Base-by-base conservation (phyloP, 2,329 filamentous ascomycete genomes). In the Penicillium hordei region DNA sequence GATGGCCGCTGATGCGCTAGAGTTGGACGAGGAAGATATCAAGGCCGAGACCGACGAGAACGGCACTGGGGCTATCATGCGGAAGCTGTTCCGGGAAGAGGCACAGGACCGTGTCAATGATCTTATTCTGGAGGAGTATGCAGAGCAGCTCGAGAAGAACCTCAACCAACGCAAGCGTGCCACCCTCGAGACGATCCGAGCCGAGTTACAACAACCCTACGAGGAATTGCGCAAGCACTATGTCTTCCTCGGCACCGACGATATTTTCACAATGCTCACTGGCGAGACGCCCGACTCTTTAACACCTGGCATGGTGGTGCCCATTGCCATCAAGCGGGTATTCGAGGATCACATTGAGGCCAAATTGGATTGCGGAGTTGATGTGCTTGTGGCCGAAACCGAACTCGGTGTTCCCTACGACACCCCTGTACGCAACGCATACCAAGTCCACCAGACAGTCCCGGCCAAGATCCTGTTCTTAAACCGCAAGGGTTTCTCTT, bases 11-110 rank as follows among this genome's bases (percentile, higher is more conserved):
- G 94, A 99, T 80, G 94, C 94, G 17, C 81, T 99, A 48, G 93
- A 97, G 72, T 83, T 99, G 65, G 94, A 99, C 67, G 94, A 99
- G 76, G 94, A 99, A 78, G 94, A 99, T 69, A 91, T 99, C 72
- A 95, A 96, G 76, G 91, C 90, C 1, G 93, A 97, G 77, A 89
- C 89, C 5, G 91, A 96, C 64, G 91, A 97, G 70, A 91, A 92
- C 62, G 94, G 94, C 0, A 83, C 89, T 0, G 92, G 90, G 17
- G 94, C 93, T 8, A 93, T 97, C 65, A 91, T 99, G 54, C 88
- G 93, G 61, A 95, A 93, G 75, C 86, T 99, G n/a, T 90, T 99
- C 73, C 90, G 91, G 70, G 92, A 97, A 56, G 91, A 96, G 48
- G 89, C 92, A 64, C 91, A 95, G 67, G 93, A 97, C 68, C 90